Conservation (phyloP, 352 stramenopile species). For the Globisporangium heterothallicum region DNA sequence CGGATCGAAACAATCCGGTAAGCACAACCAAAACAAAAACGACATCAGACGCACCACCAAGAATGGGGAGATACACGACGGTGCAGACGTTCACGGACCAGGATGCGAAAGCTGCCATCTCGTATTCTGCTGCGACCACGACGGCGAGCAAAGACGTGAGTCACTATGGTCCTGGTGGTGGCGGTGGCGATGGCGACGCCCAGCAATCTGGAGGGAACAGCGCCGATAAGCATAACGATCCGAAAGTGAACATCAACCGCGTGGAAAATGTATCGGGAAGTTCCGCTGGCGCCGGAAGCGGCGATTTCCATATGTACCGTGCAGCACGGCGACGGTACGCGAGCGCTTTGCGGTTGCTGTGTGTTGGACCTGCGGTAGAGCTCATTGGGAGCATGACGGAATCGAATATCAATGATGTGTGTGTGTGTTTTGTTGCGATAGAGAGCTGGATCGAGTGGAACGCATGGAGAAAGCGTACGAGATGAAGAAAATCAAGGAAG, state of each 20-base stretch:
- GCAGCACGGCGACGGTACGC: slow-evolving; percentile 79
- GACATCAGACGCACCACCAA: neutral
- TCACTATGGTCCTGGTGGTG: slow-evolving; percentile 9
- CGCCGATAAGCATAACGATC: slow-evolving; percentile 17
- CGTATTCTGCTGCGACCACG: slow-evolving; percentile 33
- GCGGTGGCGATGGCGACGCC: neutral
- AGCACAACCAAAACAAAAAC: neutral
- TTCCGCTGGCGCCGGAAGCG: slow-evolving; percentile 90
- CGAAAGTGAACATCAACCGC: slow-evolving; percentile 53
- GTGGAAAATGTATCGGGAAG: slow-evolving; percentile 96
- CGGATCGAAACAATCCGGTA: neutral
- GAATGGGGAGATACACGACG: slow-evolving; percentile 74
- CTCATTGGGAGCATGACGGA: too few relatives aligned
- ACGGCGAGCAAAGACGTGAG: slow-evolving; percentile 3
- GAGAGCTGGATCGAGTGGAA: slow-evolving; percentile 90
- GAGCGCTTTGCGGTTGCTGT: neutral
- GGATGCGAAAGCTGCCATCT: slow-evolving; percentile 64
- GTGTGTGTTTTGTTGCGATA: slow-evolving; percentile 9
- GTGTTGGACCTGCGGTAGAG: too few relatives aligned
- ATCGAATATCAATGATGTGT: neutral
- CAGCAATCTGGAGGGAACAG: slow-evolving; percentile 3
- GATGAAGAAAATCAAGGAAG: slow-evolving; percentile 47
- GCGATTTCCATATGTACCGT: slow-evolving; percentile 97
- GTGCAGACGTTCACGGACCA: slow-evolving; percentile 84
- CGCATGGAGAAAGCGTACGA: slow-evolving; percentile 84